Conservation (phyloP, 2,329 filamentous ascomycete genomes). For the Nigrospora osmanthi region DNA sequence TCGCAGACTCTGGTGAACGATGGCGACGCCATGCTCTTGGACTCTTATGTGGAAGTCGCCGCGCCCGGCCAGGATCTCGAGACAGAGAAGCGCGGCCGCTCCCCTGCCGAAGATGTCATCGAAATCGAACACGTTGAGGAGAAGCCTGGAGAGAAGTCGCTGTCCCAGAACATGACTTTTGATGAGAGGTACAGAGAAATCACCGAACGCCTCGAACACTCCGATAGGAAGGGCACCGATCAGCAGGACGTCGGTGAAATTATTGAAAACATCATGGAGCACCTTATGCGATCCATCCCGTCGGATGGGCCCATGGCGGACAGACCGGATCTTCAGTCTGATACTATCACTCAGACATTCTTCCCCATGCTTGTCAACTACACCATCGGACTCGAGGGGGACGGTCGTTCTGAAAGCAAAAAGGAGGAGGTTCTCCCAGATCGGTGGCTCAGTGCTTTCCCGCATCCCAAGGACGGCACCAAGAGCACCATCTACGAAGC, state of each 20-base stretch:
- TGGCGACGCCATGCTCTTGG: slow-evolving; percentile 14
- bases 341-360: slow-evolving; percentile 67
- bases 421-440: slow-evolving; percentile 52
- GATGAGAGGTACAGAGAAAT: slow-evolving; percentile 33
- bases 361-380: slow-evolving; percentile 56
- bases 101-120: slow-evolving; percentile 12
- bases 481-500: slow-evolving; percentile 67
- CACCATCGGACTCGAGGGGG: slow-evolving; percentile 36
- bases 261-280: slow-evolving; percentile 84
- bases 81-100: slow-evolving; percentile 3
- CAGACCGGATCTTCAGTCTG: slow-evolving; percentile 66
- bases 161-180: slow-evolving; percentile 25
- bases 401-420: slow-evolving; percentile 18
- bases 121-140: slow-evolving; percentile 1
- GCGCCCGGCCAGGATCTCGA: not conserved
- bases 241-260: slow-evolving; percentile 97
- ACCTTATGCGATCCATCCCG: slow-evolving; percentile 81
- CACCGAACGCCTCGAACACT: slow-evolving; percentile 33
- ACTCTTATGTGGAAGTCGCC: slow-evolving; percentile 2
- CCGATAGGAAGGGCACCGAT: slow-evolving; percentile 44
- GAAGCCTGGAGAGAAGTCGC: slow-evolving; percentile 5
- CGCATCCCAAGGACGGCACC: slow-evolving; percentile 36
- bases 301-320: slow-evolving; percentile 54
- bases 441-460: slow-evolving; percentile 50
- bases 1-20: slow-evolving; percentile 44